Percentiles rank a stretch among this genome's conserved stretches.
These are phyloP conservation scores for Malus hybrid DNA, from an alignment of 331 rosid genomes.

Conservation along the genomic window DNA sequence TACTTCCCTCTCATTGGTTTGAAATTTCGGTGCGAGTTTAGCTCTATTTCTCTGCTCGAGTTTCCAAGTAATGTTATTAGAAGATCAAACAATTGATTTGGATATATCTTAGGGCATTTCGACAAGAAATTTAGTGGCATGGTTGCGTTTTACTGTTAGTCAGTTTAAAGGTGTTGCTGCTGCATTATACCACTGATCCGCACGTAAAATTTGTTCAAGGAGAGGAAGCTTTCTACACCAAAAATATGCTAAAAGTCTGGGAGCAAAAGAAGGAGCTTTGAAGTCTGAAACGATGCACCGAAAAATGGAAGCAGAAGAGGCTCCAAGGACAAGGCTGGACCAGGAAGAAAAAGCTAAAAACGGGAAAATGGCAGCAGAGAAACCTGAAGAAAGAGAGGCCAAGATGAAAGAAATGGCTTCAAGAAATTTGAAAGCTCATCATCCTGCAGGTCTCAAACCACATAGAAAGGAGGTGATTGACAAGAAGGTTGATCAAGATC, in stretches of 20 bases:
- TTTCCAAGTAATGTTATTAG: neutral
- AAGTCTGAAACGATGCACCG: too few relatives aligned
- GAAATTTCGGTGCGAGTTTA: neutral
- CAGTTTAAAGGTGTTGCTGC: neutral
- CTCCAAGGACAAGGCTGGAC: too few relatives aligned
- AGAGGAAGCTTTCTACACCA: too few relatives aligned
- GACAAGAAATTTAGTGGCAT: neutral
- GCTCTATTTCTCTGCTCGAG: neutral
- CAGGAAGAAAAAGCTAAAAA: too few relatives aligned
- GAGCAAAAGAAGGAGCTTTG: too few relatives aligned
- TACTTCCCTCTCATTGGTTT: neutral
- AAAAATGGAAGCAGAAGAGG: too few relatives aligned
- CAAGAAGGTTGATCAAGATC: constrained; percentile 23
- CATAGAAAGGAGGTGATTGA: constrained; percentile 39
- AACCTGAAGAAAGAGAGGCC: constrained; percentile 37
- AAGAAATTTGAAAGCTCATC: constrained; percentile 33
- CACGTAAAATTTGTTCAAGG: too few relatives aligned
- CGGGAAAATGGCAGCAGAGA: too few relatives aligned
- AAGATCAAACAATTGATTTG: too few relatives aligned
- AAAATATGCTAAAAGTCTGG: too few relatives aligned
- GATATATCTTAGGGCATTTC: neutral
- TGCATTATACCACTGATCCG: too few relatives aligned
- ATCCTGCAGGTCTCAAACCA: constrained; percentile 26
- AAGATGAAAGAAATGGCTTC: constrained; percentile 35
- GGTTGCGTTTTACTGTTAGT: neutral